phyloP scores from a whole-genome alignment of 2,329 filamentous ascomycete genomes.

The Colletotrichum eleusines region DNA sequence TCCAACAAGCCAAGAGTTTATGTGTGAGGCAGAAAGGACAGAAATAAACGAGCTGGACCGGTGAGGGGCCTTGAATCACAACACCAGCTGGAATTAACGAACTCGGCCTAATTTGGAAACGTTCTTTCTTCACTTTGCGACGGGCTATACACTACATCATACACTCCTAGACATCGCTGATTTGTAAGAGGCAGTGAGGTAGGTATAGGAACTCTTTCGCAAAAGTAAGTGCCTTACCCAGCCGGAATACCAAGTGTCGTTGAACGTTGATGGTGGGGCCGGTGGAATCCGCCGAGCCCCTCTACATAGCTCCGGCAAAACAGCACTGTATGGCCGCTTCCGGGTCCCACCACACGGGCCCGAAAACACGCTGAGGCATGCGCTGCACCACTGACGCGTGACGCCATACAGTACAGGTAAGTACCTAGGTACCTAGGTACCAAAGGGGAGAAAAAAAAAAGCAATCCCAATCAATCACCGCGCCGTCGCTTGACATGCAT shows the following conservation, averaged over 20 bases:
- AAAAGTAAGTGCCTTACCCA: no score
- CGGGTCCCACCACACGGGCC: conserved; percentile 6
- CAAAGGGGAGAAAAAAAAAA: background rate
- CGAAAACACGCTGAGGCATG: conserved; percentile 23
- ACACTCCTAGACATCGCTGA: no score
- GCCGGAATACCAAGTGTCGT: background rate
- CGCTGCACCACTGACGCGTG: conserved; percentile 30
- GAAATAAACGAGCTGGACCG: background rate
- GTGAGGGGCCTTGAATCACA: no score
- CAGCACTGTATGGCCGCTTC: background rate
- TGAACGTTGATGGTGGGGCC: conserved; percentile 14
- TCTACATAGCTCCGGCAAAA: background rate
- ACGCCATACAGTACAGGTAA: conserved; percentile 25
- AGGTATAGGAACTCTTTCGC: background rate
- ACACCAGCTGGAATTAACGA: no score
- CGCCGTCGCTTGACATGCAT: conserved; percentile 9
- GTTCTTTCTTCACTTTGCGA: background rate
- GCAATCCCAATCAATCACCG: conserved; percentile 5
- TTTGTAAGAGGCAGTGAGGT: no score
- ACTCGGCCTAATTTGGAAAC: background rate
- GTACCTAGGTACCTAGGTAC: no score
- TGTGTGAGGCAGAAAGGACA: no score
- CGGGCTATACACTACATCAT: no score
- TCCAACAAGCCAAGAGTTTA: no score
- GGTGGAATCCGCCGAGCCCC: conserved; percentile 1